A percentile compares a stretch with the other conserved stretches of the same genome.
Evolutionary conservation across 106 monocot genomes (phyloP).

Genomic region (Hemerocallis citrina): DNA sequence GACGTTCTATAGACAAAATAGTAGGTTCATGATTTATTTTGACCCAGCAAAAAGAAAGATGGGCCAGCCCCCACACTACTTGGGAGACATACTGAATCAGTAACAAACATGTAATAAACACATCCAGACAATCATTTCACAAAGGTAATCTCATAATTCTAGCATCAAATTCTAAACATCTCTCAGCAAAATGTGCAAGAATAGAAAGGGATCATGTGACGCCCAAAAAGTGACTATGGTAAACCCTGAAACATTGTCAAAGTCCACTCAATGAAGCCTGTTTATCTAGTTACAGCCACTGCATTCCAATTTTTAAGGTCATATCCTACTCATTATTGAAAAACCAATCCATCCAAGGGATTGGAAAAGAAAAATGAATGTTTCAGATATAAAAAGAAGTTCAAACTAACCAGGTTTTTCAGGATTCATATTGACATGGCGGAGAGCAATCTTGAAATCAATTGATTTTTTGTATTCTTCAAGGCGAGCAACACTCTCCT

Average conservation of each 20-base stretch:
- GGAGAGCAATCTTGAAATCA: conserved; percentile 60
- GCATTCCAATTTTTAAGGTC: background rate
- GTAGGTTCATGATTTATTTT: background rate
- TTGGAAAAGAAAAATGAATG: background rate
- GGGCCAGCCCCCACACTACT: background rate
- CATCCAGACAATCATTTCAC: background rate
- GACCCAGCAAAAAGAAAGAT: background rate
- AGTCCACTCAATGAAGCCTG: background rate
- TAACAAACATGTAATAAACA: background rate
- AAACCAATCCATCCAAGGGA: background rate
- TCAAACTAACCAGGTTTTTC: conserved; percentile 71
- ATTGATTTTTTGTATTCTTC: conserved; percentile 65
- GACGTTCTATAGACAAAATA: background rate
- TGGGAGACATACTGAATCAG: background rate
- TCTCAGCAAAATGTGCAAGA: background rate
- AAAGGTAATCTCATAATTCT: background rate
- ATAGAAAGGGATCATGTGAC: background rate
- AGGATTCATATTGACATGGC: conserved; percentile 71
- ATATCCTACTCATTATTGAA: too few species aligned
- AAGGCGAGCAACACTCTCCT: conserved; percentile 64
- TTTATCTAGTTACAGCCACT: background rate
- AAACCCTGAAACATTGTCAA: background rate
- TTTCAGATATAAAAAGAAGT: background rate
- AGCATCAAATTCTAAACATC: background rate
- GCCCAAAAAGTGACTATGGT: background rate